Base-by-base conservation (phyloP, 345 rosid genomes). In the Salix exigua region DNA sequence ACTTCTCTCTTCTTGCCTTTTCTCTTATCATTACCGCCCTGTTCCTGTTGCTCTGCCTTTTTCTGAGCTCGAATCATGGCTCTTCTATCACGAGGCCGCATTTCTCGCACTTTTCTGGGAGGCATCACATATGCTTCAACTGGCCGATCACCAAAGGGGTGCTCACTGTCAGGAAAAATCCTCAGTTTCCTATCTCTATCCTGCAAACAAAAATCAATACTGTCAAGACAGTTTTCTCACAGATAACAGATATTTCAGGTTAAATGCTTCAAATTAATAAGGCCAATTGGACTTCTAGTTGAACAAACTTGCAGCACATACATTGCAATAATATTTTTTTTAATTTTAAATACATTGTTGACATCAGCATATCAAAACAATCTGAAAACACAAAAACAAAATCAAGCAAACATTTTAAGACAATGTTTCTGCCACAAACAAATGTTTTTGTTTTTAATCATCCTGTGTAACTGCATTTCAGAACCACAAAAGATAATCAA, bases 71-170 rank as follows among this genome's bases (percentile, higher is more conserved):
- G 90, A 83, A 92, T 84, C 87, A 91, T 73, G 78, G 99, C 99
- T 51, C 99, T 90, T 84, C 94, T 90, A n/a, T 85, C 93, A 62
- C 97, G 93, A 2, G 99, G 99, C 62, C 92, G 87, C 98, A 94
- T 85, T 85, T 93, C 97, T 77, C 99, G 85, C 55, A 93, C 92
- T 53, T 51, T 81, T 78, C 97, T 87, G 67, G 97, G 94, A 21
- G 98, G 97, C 93, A 91, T 96, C 76, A 80, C 85, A 30, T 83
- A 92, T 21, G 90, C 85, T 76, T 91, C 97, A 35, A 92, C 82
- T 40, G 97, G 90, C 76, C 85, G 82, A 75, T 94, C 97, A 50
- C 85, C 86, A 68, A 96, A 96, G 18, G 98, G 98, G 81, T 96
- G 99, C 78, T 94, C 98, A 83, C 82, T 72, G 30, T 81, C 93